phyloP scores from a whole-genome alignment of 2,329 filamentous ascomycete species.

The Mycocentrospora acerina region DNA sequence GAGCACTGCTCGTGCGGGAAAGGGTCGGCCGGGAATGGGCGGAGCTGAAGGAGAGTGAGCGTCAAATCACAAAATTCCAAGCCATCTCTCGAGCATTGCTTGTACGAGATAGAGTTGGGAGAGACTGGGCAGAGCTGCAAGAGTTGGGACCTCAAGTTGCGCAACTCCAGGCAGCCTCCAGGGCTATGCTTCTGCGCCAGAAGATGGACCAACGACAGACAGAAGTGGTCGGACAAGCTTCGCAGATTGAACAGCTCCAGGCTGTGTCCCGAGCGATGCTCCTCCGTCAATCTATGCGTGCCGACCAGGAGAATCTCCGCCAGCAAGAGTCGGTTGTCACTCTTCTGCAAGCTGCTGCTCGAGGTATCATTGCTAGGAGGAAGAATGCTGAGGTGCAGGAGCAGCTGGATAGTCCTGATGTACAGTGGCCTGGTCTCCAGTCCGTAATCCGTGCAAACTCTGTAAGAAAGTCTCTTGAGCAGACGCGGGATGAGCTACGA shows the following conservation, averaged over 20 bases:
- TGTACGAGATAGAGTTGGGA: constrained; percentile 38
- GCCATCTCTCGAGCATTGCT: constrained; percentile 47
- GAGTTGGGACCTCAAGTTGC: no score
- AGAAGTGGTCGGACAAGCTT: constrained; percentile 50
- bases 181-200: constrained; percentile 46
- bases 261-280: constrained; percentile 45
- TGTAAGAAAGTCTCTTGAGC: constrained; percentile 28
- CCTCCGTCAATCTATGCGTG: constrained; percentile 39
- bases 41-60: constrained; percentile 50
- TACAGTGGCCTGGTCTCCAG: constrained; percentile 50
- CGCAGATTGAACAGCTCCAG: constrained; percentile 44
- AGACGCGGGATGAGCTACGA: constrained; percentile 34
- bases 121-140: constrained; percentile 23
- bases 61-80: constrained; percentile 45
- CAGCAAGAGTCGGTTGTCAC: constrained; percentile 46
- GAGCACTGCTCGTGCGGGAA: constrained; percentile 67
- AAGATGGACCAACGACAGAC: constrained; percentile 42
- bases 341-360: constrained; percentile 65
- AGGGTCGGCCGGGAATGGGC: constrained; percentile 47
- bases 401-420: constrained; percentile 44
- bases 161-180: no score
- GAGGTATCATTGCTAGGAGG: constrained; percentile 51
- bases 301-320: constrained; percentile 39
- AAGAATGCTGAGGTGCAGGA: constrained; percentile 44
- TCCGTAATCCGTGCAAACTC: constrained; percentile 45